These are phyloP conservation scores for Globisporangium barbulae DNA, from an alignment of 352 stramenopile genomes.

Conservation along the genomic window DNA sequence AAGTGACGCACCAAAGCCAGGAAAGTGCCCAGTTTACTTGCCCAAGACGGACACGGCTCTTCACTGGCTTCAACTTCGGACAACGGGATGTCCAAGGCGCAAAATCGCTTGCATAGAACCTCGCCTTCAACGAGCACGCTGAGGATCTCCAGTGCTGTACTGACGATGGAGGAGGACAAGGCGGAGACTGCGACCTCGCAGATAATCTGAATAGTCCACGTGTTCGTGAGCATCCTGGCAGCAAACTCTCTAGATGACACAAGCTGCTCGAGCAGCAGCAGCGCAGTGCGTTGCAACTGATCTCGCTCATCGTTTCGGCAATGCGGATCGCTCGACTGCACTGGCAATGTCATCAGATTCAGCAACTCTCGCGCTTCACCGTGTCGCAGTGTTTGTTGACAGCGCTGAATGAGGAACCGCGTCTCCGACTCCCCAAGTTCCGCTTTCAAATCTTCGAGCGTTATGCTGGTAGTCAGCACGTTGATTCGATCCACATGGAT, in stretches of 20 bases:
- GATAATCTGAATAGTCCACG: slow-evolving; percentile 9
- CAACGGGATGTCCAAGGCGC: background rate
- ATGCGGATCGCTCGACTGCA: background rate
- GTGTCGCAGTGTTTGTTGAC: background rate
- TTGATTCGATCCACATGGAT: background rate
- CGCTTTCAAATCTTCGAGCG: slow-evolving; percentile 1
- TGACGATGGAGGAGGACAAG: background rate
- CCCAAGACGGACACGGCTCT: background rate
- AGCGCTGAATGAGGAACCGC: background rate
- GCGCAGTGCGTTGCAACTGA: slow-evolving; percentile 3
- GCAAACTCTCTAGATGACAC: slow-evolving; percentile 7
- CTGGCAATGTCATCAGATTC: background rate
- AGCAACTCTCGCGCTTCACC: background rate
- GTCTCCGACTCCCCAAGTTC: slow-evolving; percentile 4
- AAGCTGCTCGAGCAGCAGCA: slow-evolving; percentile 7
- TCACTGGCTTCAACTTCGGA: background rate
- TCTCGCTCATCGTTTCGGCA: background rate
- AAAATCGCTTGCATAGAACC: slow-evolving; percentile 7
- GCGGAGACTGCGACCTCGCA: slow-evolving; percentile 10
- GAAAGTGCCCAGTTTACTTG: background rate
- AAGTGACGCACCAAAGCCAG: slow-evolving; percentile 4
- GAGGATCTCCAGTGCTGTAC: slow-evolving; percentile 6
- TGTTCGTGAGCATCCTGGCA: slow-evolving; percentile 5
- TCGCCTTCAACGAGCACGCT: background rate
- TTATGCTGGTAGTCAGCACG: background rate